phyloP scores from a whole-genome alignment of 164 flowering plant genomes.

The Stephania japonica region DNA sequence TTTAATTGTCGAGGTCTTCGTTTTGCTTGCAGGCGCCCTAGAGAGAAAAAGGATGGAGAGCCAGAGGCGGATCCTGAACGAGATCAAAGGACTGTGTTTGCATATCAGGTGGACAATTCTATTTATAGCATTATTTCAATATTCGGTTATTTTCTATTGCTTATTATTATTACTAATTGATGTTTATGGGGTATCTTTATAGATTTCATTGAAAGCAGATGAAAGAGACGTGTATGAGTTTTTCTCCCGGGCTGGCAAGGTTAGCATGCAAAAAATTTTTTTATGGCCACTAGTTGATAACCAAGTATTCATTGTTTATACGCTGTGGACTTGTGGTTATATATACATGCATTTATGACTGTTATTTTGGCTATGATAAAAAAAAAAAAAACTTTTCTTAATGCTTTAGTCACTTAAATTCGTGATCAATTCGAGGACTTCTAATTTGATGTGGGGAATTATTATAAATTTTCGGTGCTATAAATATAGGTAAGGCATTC shows the following conservation, averaged over 20 bases:
- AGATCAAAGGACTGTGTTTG: slow-evolving; percentile 96
- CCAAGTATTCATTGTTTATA: too few relatives aligned
- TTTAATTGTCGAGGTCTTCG: slow-evolving; percentile 8
- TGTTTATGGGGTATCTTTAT: slow-evolving; percentile 14
- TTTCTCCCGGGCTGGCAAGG: slow-evolving; percentile 97
- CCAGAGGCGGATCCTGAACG: slow-evolving; percentile 95
- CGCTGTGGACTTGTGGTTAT: too few relatives aligned
- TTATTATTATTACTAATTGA: not conserved
- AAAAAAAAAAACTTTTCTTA: too few relatives aligned
- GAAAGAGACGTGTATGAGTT: slow-evolving; percentile 92
- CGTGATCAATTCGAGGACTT: too few relatives aligned
- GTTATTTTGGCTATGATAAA: too few relatives aligned
- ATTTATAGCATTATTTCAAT: too few relatives aligned
- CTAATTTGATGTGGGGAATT: too few relatives aligned
- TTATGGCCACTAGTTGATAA: too few relatives aligned
- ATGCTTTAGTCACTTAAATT: too few relatives aligned
- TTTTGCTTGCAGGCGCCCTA: slow-evolving; percentile 55
- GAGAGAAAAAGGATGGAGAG: slow-evolving; percentile 85
- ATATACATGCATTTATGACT: too few relatives aligned
- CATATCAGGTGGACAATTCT: slow-evolving; percentile 62
- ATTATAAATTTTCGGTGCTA: too few relatives aligned
- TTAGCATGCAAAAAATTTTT: slow-evolving; percentile 19
- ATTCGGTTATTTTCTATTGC: not conserved
- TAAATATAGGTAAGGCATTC: too few relatives aligned
- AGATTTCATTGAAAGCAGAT: slow-evolving; percentile 83